These are phyloP conservation scores for Candida nitratophila DNA, from an alignment of 805 yeast species.

Conservation along the genomic window DNA sequence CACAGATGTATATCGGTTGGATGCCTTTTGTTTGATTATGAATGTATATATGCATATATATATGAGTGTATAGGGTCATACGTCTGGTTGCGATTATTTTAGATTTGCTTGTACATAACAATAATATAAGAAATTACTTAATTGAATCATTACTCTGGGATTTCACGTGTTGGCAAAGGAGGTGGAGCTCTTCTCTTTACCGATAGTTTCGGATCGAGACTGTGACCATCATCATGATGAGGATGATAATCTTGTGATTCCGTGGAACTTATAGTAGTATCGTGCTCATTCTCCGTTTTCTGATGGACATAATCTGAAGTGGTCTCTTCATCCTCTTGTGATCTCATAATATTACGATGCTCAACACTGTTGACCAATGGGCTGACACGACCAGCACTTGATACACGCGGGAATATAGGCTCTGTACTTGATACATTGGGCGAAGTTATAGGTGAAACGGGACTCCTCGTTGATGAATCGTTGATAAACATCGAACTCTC, in stretches of 20 bases:
- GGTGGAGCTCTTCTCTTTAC: background rate
- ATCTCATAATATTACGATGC: too few relatives aligned
- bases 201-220: background rate
- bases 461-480: background rate
- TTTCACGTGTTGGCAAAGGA: background rate
- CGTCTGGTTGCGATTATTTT: background rate
- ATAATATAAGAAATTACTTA: too few relatives aligned
- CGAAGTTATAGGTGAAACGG: background rate
- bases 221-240: background rate
- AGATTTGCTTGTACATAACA: background rate
- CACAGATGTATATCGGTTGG: conserved; percentile 96
- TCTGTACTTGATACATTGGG: background rate
- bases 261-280: too few relatives aligned
- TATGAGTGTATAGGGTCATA: too few relatives aligned
- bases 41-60: background rate
- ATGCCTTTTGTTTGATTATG: conserved; percentile 49
- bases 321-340: too few relatives aligned
- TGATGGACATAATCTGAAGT: too few relatives aligned
- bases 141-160: background rate
- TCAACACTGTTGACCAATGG: too few relatives aligned
- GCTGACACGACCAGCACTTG: too few relatives aligned
- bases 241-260: too few relatives aligned
- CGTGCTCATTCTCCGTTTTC: too few relatives aligned
- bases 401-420: background rate
- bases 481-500: conserved; percentile 1